Evolutionary conservation across 2,329 filamentous ascomycete genomes (phyloP), one percentile per base, ranked within the genome.

Genomic region (Pseudocercospora cruenta): DNA sequence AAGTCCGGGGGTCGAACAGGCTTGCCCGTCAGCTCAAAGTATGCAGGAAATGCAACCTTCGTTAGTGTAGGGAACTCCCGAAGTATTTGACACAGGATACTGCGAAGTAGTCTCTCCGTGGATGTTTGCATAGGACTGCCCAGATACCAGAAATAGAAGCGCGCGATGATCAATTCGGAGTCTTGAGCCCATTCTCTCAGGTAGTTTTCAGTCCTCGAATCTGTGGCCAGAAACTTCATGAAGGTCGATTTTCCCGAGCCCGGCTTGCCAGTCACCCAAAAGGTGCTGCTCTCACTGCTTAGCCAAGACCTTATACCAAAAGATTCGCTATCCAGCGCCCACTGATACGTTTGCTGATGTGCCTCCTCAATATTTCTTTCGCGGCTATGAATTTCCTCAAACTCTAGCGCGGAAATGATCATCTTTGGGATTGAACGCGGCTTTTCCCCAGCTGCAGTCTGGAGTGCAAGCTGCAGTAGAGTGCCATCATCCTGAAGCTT

Each of bases 201-300:
- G 2, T 58, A 12, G 0, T 14, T 43, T 4, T 21, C 24, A 9
- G 64, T 65, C 9, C 24, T 14, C 12, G 12, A 4, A 21, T 69
- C 47, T 1, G 28, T 24, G 14, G 14, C 7, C 0, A 69, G 6
- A 45, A 58, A 62, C 36, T 69, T 69, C 67, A 69, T 69, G 5
- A 70, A 55, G 0, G 65, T 68, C 12, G 67, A 69, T 43, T 70
- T 70, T 3, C 70, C 70, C 0, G 66, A 58, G 14, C 70, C 70
- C 31, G 70, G 63, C 39, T 72, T 72, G 7, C 70, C 70, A 22
- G 31, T 62, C n/a, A 72, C 65, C 69, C 69, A 71, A n/a, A 63
- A 69, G 16, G 70, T 45, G 1, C 8, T 45, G 8, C 8, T 7
- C 5, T 45, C 39, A 45, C 39, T 45, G 19, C 39, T 45, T 19